These are phyloP conservation scores for Pseudogymnoascus sp. DNA, from an alignment of 2,329 filamentous ascomycete species.

Conservation along the genomic window DNA sequence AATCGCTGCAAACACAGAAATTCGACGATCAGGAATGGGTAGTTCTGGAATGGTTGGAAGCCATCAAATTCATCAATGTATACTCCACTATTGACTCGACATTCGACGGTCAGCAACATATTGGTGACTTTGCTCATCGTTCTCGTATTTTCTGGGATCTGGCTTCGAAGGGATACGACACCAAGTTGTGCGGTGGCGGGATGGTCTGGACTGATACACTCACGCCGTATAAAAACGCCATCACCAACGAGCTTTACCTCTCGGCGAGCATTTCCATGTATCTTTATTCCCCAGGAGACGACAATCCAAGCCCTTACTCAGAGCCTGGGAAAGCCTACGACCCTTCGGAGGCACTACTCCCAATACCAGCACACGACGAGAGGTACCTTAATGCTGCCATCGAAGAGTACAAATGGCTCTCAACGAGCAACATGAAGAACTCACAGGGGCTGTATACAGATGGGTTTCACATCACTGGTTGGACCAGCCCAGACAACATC, in stretches of 20 bases:
- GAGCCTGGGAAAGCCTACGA: slow-evolving; percentile 16
- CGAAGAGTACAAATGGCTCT: slow-evolving; percentile 75
- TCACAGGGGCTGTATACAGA: slow-evolving; percentile 69
- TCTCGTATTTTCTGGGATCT: slow-evolving; percentile 81
- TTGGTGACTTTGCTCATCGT: slow-evolving; percentile 71
- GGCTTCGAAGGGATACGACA: slow-evolving; percentile 74
- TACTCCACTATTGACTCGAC: slow-evolving; percentile 59
- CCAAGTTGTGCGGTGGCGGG: slow-evolving; percentile 71
- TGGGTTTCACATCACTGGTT: slow-evolving; percentile 77
- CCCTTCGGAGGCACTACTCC: slow-evolving; percentile 9
- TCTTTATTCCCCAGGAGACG: slow-evolving; percentile 75
- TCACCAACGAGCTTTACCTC: slow-evolving; percentile 88
- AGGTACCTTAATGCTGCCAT: slow-evolving; percentile 67
- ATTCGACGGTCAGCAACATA: slow-evolving; percentile 76
- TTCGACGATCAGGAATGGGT: slow-evolving; percentile 97
- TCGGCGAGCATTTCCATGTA: slow-evolving; percentile 85
- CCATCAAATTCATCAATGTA: slow-evolving; percentile 66
- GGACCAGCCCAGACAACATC: slow-evolving; percentile 31
- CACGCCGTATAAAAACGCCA: slow-evolving; percentile 87
- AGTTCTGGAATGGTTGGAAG: slow-evolving; percentile 83
- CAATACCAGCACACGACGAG: slow-evolving; percentile 42
- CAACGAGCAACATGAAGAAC: slow-evolving; percentile 74
- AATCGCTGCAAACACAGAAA: slow-evolving; percentile 68
- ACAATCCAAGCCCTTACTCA: slow-evolving; percentile 63
- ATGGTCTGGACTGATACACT: slow-evolving; percentile 86